phyloP scores from a whole-genome alignment of 352 stramenopile species.

The Phytopythium ostracodes region DNA sequence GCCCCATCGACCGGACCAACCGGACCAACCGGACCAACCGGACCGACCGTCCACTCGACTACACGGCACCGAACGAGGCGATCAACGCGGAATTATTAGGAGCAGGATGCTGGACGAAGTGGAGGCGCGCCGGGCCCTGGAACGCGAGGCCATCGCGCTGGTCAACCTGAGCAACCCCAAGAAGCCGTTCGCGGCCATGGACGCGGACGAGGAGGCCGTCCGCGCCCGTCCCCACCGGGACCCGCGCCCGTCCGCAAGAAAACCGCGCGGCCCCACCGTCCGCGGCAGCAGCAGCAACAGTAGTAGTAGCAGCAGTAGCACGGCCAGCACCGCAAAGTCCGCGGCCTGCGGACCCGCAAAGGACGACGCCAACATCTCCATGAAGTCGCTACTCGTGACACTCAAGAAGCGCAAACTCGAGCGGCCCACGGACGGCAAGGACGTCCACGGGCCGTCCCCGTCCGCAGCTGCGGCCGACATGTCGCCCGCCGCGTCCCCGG shows the following conservation, averaged over 20 bases:
- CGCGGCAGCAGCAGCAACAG: slow-evolving; percentile 3
- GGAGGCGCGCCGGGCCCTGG: slow-evolving; percentile 40
- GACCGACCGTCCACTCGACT: slow-evolving; percentile 1
- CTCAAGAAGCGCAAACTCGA: slow-evolving; percentile 55
- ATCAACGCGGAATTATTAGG: not conserved
- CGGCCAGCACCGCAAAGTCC: too few species aligned
- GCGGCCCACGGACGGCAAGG: slow-evolving; percentile 10
- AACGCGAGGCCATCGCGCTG: slow-evolving; percentile 67
- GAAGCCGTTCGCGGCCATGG: not conserved
- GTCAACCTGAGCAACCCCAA: slow-evolving; percentile 53
- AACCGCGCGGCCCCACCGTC: not conserved
- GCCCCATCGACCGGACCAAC: slow-evolving; percentile 1
- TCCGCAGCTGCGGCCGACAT: not conserved
- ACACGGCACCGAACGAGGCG: too few species aligned
- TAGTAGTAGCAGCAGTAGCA: too few species aligned
- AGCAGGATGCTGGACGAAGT: slow-evolving; percentile 51
- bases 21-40: not conserved
- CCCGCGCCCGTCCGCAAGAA: not conserved
- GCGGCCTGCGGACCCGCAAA: slow-evolving; percentile 5
- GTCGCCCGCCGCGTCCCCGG: slow-evolving; percentile 7
- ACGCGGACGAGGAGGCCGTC: not conserved
- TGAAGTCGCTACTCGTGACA: slow-evolving; percentile 63
- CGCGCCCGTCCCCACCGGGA: not conserved
- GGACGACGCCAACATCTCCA: slow-evolving; percentile 47
- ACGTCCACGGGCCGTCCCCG: slow-evolving; percentile 6